Conservation (phyloP, 805 yeast species). For the Candida railenensis region DNA sequence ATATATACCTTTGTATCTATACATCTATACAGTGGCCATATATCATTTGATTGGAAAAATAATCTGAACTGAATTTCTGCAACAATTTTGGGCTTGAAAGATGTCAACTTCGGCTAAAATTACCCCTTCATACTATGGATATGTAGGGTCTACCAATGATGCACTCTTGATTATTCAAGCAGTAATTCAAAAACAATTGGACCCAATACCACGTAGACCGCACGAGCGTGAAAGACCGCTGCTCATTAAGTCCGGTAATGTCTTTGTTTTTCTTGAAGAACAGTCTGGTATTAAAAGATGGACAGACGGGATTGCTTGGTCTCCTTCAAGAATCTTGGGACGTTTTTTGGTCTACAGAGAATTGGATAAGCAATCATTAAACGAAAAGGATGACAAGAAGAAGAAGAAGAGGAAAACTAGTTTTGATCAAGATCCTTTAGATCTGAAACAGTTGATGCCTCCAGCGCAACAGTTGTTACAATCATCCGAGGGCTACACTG, state of each 20-base stretch:
- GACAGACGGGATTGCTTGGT: slow-evolving; percentile 97
- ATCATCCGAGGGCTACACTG: slow-evolving; percentile 3
- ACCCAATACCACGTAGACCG: slow-evolving; percentile 73
- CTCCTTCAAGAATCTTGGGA: slow-evolving; percentile 85
- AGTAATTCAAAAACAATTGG: slow-evolving; percentile 59
- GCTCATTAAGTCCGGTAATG: slow-evolving; percentile 72
- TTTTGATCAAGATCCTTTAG: slow-evolving; percentile 11
- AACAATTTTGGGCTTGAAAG: neutral
- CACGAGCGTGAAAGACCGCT: slow-evolving; percentile 70
- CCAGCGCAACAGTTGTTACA: slow-evolving; percentile 10
- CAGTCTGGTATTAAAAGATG: slow-evolving; percentile 83
- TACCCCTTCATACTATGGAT: slow-evolving; percentile 68
- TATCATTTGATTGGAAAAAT: too few relatives aligned
- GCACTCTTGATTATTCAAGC: slow-evolving; percentile 82
- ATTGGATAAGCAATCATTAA: slow-evolving; percentile 37
- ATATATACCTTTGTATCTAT: too few relatives aligned
- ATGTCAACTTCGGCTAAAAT: slow-evolving; percentile 12
- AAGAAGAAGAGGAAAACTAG: slow-evolving; percentile 28
- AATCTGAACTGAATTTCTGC: neutral
- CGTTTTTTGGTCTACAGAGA: slow-evolving; percentile 83
- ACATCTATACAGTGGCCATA: too few relatives aligned
- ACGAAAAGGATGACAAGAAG: slow-evolving; percentile 45
- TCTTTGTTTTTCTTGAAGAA: slow-evolving; percentile 84
- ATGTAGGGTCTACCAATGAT: slow-evolving; percentile 78
- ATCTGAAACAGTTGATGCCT: slow-evolving; percentile 7